Evolutionary conservation across 2,329 filamentous ascomycete genomes (phyloP).

Genomic region (Hymenoscyphus fraxineus): DNA sequence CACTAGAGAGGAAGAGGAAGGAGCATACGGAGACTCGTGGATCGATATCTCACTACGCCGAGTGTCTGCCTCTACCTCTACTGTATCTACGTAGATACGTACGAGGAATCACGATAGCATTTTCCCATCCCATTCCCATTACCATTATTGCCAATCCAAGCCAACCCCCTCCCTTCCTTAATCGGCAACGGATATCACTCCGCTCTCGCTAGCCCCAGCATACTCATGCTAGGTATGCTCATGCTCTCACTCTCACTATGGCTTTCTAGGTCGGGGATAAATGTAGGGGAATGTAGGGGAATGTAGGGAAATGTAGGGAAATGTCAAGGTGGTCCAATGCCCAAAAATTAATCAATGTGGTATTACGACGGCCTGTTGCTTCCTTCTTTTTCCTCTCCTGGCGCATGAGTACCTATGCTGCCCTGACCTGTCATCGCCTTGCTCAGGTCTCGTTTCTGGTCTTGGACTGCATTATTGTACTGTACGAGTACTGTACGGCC

Average conservation of each 20-base stretch:
- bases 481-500: no score
- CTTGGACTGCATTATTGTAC: no score
- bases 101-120: no score
- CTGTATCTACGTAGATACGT: not conserved
- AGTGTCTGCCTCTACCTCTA: not conserved
- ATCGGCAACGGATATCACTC: not conserved
- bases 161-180: not conserved
- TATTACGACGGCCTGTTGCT: conserved; percentile 1
- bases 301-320: no score
- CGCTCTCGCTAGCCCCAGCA: not conserved
- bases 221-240: no score
- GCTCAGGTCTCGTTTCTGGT: not conserved
- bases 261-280: not conserved
- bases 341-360: not conserved
- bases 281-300: not conserved
- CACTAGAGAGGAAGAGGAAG: not conserved
- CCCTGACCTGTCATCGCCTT: not conserved
- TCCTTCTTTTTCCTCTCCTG: not conserved
- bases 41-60: not conserved
- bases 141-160: not conserved
- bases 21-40: not conserved
- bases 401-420: no score
- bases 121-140: no score
- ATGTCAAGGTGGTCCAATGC: not conserved
- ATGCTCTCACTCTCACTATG: no score